Evolutionary conservation across 495 filamentous ascomycete species (phyloP), one percentile per base, ranked within the genome.

Genomic region (Xylaria nigripes): DNA sequence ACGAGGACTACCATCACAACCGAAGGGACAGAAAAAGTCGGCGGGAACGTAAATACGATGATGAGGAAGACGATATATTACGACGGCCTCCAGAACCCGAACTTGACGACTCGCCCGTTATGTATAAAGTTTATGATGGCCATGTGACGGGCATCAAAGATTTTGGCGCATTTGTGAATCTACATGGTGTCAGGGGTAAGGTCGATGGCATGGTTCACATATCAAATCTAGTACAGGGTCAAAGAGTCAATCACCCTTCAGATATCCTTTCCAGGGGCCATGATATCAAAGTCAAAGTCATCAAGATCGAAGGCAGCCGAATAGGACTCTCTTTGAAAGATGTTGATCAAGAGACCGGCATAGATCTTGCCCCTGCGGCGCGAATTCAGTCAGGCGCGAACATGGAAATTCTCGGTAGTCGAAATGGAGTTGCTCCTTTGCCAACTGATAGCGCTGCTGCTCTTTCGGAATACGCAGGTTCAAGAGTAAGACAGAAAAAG

Each of bases 261-360:
- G 93, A 98, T 64, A 73, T 96, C 3, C 77, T 98, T 3, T 81
- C 85, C 4, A 77, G 81, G 48, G 86, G 86, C 9, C 92, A 96
- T 66, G 74, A 82, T 2, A 88, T 98, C 51, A 95, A 94, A 65
- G 88, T 96, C 55, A 98, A 98, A 70, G 85, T 97, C 29, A 69
- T 86, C 62, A 96, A 88, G 60, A 87, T 95, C 49, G 82, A 96
- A 62, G 82, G 85, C 10, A 78, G 74, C 41, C 76, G 86, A 52
- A 85, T 96, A 60, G 90, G 89, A 3, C 72, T 98, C 13, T 94
- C 89, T 2, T 96, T 98, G 92, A 95, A 95, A 67, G 92, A 96
- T 49, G 93, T 94, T 13, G 94, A 98, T 58, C 93, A 98, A 66
- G 79, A 81, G 34, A 93, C 89, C 24, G 93, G 93, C 2, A 78